Evolutionary conservation across 352 stramenopile species (phyloP).

Genomic region (Thraustochytrium striatum): DNA sequence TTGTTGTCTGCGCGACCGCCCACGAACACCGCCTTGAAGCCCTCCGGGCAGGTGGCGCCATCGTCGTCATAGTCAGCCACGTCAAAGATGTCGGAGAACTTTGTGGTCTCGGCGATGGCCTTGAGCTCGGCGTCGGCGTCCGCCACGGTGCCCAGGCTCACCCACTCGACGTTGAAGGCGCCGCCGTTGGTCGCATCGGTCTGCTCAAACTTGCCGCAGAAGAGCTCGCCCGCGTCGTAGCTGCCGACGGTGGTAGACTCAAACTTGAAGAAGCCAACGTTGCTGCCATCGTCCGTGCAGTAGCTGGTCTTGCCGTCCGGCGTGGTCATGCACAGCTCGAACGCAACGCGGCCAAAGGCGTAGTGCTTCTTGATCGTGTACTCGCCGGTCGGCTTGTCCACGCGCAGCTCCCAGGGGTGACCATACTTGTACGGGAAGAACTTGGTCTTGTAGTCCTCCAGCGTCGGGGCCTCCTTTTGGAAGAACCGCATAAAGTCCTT

Average conservation of each 20-base stretch:
- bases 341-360: background rate
- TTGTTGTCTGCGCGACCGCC: too few species aligned
- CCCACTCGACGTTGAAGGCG: background rate
- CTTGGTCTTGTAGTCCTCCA: background rate
- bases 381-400: background rate
- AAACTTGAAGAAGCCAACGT: background rate
- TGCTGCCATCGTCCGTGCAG: conserved; percentile 17
- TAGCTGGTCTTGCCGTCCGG: conserved; percentile 13
- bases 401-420: background rate
- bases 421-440: conserved; percentile 7
- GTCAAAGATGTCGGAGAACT: conserved; percentile 4
- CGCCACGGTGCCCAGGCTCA: background rate
- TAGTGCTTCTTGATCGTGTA: background rate
- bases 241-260: background rate
- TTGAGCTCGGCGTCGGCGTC: background rate
- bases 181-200: background rate
- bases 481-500: background rate
- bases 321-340: conserved; percentile 25
- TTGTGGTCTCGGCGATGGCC: background rate
- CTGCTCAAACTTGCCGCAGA: background rate
- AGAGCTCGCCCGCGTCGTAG: background rate
- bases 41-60: background rate
- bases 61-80: background rate
- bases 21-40: background rate
- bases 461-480: background rate